A percentile compares a stretch with the other conserved stretches of the same genome.
These are phyloP conservation scores for Poterioochromonas sp. DNA, from an alignment of 352 stramenopile species.

Conservation along the genomic window DNA sequence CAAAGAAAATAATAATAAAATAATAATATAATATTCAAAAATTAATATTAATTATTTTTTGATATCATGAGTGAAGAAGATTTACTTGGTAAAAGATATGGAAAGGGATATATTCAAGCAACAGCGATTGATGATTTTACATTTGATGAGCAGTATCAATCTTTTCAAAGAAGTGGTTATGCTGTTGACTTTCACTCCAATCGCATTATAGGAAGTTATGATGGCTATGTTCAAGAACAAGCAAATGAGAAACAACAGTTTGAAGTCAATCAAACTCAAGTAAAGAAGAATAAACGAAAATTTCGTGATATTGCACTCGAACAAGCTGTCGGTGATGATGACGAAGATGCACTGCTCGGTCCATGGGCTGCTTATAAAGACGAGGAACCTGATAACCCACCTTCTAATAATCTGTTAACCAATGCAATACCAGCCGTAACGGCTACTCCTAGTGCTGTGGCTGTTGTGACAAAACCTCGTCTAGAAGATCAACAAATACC, in stretches of 20 bases:
- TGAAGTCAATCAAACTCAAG: no score
- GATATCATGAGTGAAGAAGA: neutral
- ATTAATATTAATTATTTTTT: no score
- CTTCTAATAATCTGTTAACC: neutral
- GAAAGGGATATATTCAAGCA: neutral
- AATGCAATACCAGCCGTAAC: neutral
- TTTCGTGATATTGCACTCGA: neutral
- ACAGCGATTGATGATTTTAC: constrained; percentile 32
- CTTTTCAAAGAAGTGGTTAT: constrained; percentile 33
- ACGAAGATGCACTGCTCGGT: neutral
- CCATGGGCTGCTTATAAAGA: constrained; percentile 12
- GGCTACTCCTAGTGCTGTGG: neutral
- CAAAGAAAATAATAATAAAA: no score
- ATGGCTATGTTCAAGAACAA: constrained; percentile 1
- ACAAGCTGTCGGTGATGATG: neutral
- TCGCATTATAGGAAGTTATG: neutral
- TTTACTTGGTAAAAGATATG: neutral
- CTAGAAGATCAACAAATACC: neutral
- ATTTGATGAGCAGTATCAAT: constrained; percentile 36
- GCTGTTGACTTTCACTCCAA: constrained; percentile 9
- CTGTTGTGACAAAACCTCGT: no score
- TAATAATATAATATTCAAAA: no score
- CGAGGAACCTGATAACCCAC: neutral
- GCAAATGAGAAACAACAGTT: no score
- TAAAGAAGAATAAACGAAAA: neutral